Base-by-base conservation (phyloP, 495 filamentous ascomycete species). In the Penicillium daleae region DNA sequence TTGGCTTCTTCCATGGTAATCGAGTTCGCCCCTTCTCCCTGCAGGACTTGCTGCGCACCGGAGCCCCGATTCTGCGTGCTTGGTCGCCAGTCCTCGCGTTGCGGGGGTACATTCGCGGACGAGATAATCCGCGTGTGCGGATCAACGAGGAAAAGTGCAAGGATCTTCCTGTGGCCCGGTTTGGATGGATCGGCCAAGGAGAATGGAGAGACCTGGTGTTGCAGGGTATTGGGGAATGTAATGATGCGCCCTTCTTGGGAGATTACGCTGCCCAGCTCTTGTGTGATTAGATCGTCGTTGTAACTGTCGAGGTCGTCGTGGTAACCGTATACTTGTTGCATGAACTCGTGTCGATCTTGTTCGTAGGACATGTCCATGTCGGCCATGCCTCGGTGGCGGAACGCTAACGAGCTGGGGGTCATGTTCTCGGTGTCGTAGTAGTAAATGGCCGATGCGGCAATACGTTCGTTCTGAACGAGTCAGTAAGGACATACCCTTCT, bases 341-440 rank as follows among this genome's bases (percentile, higher is more conserved):
- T 15, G 26, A 74, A 76, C n/a, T 69, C 56, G 52, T 72, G 61
- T 10, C 68, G 67, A n/a, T 59, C 56, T 64, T 80, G 76, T 7
- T 65, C 59, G 61, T 78, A 77, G 13, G 0, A 0, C 3, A 76
- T 12, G 0, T 64, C 59, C 35, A 60, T 17, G 0, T 68, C 57
- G 22, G 73, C 52, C 19, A 35, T n/a, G 3, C 69, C 49, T 6
- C 65, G 59, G 35, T 83, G 76, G 15, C 82, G 80, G 66, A 90
- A 88, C 0, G 76, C 65, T 0, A 90, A 77, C 27, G 63, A 66
- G 59, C 77, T 84, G 6, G 79, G 69, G 6, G 82, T 86, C 56
- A 90, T 83, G 68, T 92, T 91, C 4, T 85, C 74, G 54, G 65
- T 73, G 61, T 87, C 83, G 66, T 86, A 88, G 75, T 87, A 87